These are phyloP conservation scores for Talaromyces wortmannii DNA, from an alignment of 495 filamentous ascomycete genomes.

Conservation along the genomic window DNA sequence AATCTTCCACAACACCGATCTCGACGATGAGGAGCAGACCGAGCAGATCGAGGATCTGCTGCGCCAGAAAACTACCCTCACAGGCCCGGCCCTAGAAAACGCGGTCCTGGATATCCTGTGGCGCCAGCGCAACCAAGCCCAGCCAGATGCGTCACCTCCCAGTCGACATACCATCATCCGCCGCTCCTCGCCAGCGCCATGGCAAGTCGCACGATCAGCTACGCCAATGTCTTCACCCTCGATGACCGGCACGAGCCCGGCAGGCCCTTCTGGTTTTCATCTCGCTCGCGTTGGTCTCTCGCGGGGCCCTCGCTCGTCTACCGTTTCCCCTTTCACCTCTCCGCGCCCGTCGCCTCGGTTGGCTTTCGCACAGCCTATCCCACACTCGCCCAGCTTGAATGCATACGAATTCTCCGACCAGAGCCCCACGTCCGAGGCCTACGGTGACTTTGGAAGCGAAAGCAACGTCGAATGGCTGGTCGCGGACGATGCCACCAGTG, in stretches of 20 bases:
- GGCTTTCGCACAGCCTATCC: constrained; percentile 89
- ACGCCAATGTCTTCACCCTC: constrained; percentile 73
- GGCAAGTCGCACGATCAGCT: constrained; percentile 71
- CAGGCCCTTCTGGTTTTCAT: constrained; percentile 71
- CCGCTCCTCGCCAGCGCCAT: constrained; percentile 84
- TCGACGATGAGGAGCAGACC: constrained; percentile 93
- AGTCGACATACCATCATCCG: constrained; percentile 85
- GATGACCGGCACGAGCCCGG: constrained; percentile 70
- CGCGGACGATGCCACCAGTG: constrained; percentile 77
- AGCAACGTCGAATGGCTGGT: constrained; percentile 91
- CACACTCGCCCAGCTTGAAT: constrained; percentile 88
- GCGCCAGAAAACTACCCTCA: constrained; percentile 67
- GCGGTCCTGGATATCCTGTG: constrained; percentile 86
- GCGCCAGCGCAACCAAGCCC: constrained; percentile 74
- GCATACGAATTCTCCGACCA: constrained; percentile 86
- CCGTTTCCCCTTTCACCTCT: constrained; percentile 81
- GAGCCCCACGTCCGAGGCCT: constrained; percentile 72
- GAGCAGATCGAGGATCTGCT: constrained; percentile 87
- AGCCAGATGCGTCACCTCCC: constrained; percentile 70
- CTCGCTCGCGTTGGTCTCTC: constrained; percentile 60
- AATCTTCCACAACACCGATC: constrained; percentile 69
- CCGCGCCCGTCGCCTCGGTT: constrained; percentile 90
- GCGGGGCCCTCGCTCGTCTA: constrained; percentile 46
- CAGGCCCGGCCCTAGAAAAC: constrained; percentile 78
- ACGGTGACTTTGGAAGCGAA: constrained; percentile 87